Evolutionary conservation across 495 filamentous ascomycete species (phyloP).

Genomic region (Pyronema domesticum): DNA sequence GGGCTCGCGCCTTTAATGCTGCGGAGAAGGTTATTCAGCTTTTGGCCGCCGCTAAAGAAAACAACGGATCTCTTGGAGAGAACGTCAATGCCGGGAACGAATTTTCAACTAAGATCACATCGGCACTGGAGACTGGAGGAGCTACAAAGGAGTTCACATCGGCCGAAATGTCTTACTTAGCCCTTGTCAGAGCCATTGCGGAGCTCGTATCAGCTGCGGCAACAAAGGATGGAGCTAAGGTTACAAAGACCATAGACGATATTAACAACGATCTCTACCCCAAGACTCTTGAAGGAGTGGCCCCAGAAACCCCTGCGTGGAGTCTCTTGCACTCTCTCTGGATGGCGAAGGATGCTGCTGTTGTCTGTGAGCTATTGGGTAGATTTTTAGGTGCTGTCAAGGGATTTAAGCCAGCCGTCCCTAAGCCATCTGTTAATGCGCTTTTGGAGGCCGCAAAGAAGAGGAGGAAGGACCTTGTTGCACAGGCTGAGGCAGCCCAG

Average conservation of each 20-base stretch:
- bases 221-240: background rate
- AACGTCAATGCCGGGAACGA: background rate
- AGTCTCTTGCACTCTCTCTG: conserved; percentile 4
- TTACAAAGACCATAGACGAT: background rate
- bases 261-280: conserved; percentile 5
- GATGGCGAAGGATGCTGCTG: conserved; percentile 3
- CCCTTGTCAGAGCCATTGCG: background rate
- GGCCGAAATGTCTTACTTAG: background rate
- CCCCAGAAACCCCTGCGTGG: conserved; percentile 9
- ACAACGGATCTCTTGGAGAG: background rate
- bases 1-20: conserved; percentile 17
- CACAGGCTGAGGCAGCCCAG: conserved; percentile 14
- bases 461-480: conserved; percentile 7
- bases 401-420: conserved; percentile 9
- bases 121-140: conserved; percentile 8
- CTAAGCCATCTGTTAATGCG: background rate
- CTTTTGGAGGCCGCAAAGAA: conserved; percentile 2
- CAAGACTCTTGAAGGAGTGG: conserved; percentile 2
- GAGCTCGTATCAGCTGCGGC: background rate
- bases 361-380: conserved; percentile 3
- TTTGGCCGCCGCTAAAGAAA: conserved; percentile 4
- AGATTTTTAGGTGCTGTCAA: conserved; percentile 7
- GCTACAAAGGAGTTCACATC: conserved; percentile 6
- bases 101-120: background rate
- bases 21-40: conserved; percentile 12